Evolutionary conservation across 495 filamentous ascomycete genomes (phyloP).

Genomic region (Massariosphaeria phaeospora): DNA sequence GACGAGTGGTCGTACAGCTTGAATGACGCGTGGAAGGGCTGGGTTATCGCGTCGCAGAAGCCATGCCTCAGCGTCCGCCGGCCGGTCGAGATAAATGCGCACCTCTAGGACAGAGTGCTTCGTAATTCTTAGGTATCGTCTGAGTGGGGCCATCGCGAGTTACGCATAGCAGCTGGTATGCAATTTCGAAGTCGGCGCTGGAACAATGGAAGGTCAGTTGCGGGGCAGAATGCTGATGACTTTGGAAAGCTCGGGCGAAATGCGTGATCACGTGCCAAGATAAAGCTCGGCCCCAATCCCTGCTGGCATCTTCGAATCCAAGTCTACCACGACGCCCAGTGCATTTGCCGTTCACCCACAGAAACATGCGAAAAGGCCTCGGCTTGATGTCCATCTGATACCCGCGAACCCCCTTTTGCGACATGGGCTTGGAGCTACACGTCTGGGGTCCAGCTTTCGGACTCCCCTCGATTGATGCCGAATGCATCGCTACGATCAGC

Average conservation of each 20-base stretch:
- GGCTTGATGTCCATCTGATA: too few relatives aligned
- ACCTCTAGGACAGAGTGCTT: conserved; percentile 90
- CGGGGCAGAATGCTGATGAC: too few relatives aligned
- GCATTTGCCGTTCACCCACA: too few relatives aligned
- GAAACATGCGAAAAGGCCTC: too few relatives aligned
- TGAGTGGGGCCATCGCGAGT: conserved; percentile 76
- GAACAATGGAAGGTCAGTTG: too few relatives aligned
- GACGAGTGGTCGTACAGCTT: conserved; percentile 75
- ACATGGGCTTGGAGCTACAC: conserved; percentile 71
- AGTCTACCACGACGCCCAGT: not conserved
- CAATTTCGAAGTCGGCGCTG: too few relatives aligned
- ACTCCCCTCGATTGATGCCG: conserved; percentile 83
- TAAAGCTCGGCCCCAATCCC: not conserved
- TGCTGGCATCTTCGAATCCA: too few relatives aligned
- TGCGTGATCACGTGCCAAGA: not conserved
- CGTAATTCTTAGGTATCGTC: conserved; percentile 76
- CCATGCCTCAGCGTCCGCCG: conserved; percentile 73
- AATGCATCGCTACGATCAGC: conserved; percentile 69
- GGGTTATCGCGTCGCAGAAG: conserved; percentile 67
- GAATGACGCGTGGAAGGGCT: conserved; percentile 73
- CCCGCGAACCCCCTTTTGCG: too few relatives aligned
- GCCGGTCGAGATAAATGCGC: conserved; percentile 91
- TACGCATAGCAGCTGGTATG: too few relatives aligned
- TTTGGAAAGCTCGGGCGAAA: too few relatives aligned
- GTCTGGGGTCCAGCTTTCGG: conserved; percentile 87